Percentiles rank a stretch among this genome's conserved stretches.
Evolutionary conservation across 306 rosid species (phyloP).

Genomic region (Dalbergia cultrata): DNA sequence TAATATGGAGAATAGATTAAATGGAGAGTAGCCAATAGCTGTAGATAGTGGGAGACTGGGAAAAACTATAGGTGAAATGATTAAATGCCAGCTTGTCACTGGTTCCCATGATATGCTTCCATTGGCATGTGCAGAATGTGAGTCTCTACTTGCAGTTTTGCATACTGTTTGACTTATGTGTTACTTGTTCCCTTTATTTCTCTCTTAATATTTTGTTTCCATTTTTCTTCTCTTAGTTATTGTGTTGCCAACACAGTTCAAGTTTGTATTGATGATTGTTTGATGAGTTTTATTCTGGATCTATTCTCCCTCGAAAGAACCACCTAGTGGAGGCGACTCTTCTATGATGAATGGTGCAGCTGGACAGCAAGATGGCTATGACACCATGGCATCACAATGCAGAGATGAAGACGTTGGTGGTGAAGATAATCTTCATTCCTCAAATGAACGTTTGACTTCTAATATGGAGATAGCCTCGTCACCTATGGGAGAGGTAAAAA

Average conservation of each 20-base stretch:
- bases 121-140: conserved; percentile 9
- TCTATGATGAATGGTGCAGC: conserved; percentile 46
- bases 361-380: conserved; percentile 52
- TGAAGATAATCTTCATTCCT: conserved; percentile 47
- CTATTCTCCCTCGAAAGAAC: conserved; percentile 57
- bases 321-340: conserved; percentile 44
- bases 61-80: not conserved
- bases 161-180: conserved; percentile 15
- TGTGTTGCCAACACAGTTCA: conserved; percentile 33
- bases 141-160: conserved; percentile 13
- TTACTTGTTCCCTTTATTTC: conserved; percentile 21
- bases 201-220: not conserved
- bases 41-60: not conserved
- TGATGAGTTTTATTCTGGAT: conserved; percentile 46
- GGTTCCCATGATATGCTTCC: not conserved
- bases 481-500: conserved; percentile 78
- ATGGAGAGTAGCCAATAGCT: not conserved
- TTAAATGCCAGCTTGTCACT: conserved; percentile 2
- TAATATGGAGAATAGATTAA: not conserved
- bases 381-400: conserved; percentile 45
- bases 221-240: not conserved
- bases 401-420: conserved; percentile 49
- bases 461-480: conserved; percentile 66
- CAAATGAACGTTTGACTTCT: conserved; percentile 54
- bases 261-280: conserved; percentile 32